Evolutionary conservation across 2,329 filamentous ascomycete genomes (phyloP), one percentile per base, ranked within the genome.

Genomic region (Aureobasidium melanogenum): DNA sequence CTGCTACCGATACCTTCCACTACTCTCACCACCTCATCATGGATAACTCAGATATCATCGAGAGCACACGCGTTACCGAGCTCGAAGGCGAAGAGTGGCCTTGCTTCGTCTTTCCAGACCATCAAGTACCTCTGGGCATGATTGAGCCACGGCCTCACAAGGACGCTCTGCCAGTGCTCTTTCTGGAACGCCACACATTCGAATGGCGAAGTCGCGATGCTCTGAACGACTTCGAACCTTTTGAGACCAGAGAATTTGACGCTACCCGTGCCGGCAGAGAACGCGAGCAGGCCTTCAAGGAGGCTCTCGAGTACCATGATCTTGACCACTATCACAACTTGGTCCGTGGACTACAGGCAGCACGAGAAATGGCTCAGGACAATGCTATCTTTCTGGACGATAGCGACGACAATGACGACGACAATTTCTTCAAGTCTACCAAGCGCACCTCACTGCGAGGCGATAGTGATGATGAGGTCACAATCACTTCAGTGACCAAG

Each of bases 91-190:
- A 30, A 8, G 8, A 24, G 1, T 59, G 56, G 56, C 56, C 56
- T 22, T 34, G 19, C 24, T 59, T 59, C 30, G 44, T 59, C 10
- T 59, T 59, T 12, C 56, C 56, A 3, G 56, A 59, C 14, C 44
- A 48, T 26, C 38, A 44, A n/a, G 56, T 59, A 2, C 56, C 56
- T 22, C 12, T 15, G 3, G 43, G 28, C 26, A 7, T 15, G 15
- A 48, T 59, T 6, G 24, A 19, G 22, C 30, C 19, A 15, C 39
- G 22, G 30, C 43, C 56, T 12, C 10, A 47, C 41, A 26, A 28
- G 30, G 19, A 34, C n/a, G 39, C 43, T 30, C 34, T 59, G 15
- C 56, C 56, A 8, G 56, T 50, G 7, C 12, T 59, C 0, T 0
- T 59, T 24, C 43, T 59, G 5, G 2, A 15, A 14, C 43, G 34